These are phyloP conservation scores for Lichtheimia corymbifera DNA, from an alignment of 371 early-diverging fungal genomes.

Conservation along the genomic window DNA sequence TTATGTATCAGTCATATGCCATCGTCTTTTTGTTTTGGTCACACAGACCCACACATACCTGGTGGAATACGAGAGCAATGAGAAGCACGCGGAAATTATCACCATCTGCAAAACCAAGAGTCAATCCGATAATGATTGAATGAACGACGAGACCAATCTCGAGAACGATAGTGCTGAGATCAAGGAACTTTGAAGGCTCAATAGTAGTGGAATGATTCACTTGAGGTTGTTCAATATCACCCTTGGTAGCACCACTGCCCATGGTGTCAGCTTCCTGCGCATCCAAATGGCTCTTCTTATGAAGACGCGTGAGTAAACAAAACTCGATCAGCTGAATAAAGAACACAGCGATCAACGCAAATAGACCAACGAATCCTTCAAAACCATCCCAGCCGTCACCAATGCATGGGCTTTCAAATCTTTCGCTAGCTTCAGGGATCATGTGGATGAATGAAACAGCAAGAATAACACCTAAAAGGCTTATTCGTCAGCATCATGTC, in stretches of 20 bases:
- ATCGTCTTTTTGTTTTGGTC: background rate
- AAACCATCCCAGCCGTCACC: constrained; percentile 36
- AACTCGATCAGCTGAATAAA: constrained; percentile 41
- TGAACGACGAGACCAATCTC: constrained; percentile 87
- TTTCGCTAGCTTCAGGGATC: constrained; percentile 41
- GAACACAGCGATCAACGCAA: constrained; percentile 43
- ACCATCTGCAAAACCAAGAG: constrained; percentile 70
- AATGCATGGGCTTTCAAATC: constrained; percentile 42
- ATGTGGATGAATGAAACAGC: constrained; percentile 82
- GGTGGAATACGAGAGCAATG: constrained; percentile 87
- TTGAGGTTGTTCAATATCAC: constrained; percentile 25
- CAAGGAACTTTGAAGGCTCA: constrained; percentile 40
- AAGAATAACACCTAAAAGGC: constrained; percentile 80
- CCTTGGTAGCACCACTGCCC: background rate
- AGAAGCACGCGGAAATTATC: constrained; percentile 69
- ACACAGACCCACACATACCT: constrained; percentile 40
- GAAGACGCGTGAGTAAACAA: constrained; percentile 26
- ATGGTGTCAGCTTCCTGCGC: background rate
- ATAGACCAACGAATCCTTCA: constrained; percentile 42
- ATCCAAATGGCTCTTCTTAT: constrained; percentile 16
- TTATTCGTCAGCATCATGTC: constrained; percentile 25
- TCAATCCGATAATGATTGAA: constrained; percentile 85
- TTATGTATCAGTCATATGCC: too few species aligned
- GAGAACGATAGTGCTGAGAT: constrained; percentile 63
- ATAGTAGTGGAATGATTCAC: constrained; percentile 1